phyloP scores from a whole-genome alignment of 129 eudicot species.

The Silybum marianum region DNA sequence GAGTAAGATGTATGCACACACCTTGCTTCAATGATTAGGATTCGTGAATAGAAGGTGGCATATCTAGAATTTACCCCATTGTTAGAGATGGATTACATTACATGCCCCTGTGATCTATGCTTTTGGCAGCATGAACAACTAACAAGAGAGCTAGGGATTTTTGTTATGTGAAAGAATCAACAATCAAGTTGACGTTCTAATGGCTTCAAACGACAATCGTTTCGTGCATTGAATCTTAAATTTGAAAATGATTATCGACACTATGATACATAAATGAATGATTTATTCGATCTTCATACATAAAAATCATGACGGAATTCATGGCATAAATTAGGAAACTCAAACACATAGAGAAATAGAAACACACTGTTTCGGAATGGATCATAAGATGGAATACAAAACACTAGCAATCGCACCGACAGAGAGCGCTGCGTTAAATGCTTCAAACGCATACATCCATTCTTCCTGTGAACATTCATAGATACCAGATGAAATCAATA shows the following conservation, averaged over 20 bases:
- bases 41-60: no score
- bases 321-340: neutral
- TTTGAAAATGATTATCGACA: neutral
- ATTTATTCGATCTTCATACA: neutral
- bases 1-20: no score
- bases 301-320: no score
- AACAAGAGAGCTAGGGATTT: no score
- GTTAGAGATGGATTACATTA: no score
- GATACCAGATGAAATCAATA: neutral
- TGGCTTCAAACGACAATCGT: no score
- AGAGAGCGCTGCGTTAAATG: conserved; percentile 33
- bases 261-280: neutral
- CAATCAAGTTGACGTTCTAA: no score
- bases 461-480: conserved; percentile 32
- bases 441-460: conserved; percentile 32
- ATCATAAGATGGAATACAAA: conserved; percentile 32
- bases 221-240: neutral
- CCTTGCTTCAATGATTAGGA: no score
- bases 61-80: no score
- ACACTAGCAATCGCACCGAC: conserved; percentile 13
- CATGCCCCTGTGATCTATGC: no score
- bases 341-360: neutral
- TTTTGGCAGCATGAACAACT: no score
- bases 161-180: no score
- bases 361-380: neutral